Conservation (phyloP, 495 filamentous ascomycete genomes). For the Penicillium lividum region DNA sequence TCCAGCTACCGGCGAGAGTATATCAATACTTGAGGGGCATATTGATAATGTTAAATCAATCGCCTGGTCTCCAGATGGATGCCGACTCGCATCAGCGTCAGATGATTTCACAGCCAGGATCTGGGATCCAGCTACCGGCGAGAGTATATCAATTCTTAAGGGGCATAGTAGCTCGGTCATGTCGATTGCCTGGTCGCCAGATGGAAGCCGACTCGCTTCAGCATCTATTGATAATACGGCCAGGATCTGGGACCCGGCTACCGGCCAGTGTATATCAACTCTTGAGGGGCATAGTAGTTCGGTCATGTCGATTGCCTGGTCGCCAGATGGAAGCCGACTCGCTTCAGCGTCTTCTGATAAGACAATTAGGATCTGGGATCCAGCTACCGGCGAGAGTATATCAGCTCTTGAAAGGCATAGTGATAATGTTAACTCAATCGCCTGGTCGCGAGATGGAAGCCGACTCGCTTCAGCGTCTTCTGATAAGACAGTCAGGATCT, state of each 20-base stretch:
- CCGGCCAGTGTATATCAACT: slow-evolving; percentile 6
- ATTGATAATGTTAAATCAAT: neutral
- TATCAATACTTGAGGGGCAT: slow-evolving; percentile 1
- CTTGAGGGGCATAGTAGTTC: slow-evolving; percentile 1
- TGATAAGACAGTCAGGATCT: too few relatives aligned
- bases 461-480: too few relatives aligned
- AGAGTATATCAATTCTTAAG: slow-evolving; percentile 5
- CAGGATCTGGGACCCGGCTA: slow-evolving; percentile 14
- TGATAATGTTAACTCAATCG: too few relatives aligned
- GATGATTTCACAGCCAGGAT: slow-evolving; percentile 12
- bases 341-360: too few relatives aligned
- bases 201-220: slow-evolving; percentile 18
- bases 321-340: too few relatives aligned
- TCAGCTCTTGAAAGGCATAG: too few relatives aligned
- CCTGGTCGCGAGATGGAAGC: too few relatives aligned
- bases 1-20: slow-evolving; percentile 1
- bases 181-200: slow-evolving; percentile 16
- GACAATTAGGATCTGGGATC: too few relatives aligned
- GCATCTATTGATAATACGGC: slow-evolving; percentile 6
- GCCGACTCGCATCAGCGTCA: slow-evolving; percentile 12
- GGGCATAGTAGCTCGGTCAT: slow-evolving; percentile 5
- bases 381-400: too few relatives aligned
- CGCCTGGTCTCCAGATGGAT: slow-evolving; percentile 8
- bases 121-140: slow-evolving; percentile 11
- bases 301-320: slow-evolving; percentile 3